Percentiles rank a stretch among this genome's conserved stretches.
Conservation (phyloP, 768 basidiomycete genomes). For the Chlorophyllum brunneum region DNA sequence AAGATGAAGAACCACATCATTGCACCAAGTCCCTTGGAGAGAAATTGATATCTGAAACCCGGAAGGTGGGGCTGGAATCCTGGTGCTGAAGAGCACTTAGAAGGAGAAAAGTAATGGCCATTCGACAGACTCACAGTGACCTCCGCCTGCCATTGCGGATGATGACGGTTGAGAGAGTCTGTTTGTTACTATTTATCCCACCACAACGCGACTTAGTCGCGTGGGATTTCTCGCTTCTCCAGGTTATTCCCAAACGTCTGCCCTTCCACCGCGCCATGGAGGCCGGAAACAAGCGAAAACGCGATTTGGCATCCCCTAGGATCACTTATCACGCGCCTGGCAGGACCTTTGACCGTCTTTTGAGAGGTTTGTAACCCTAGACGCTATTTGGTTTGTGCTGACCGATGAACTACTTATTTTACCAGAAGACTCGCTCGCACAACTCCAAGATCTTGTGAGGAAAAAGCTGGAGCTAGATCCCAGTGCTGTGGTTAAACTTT, state of each 20-base stretch:
- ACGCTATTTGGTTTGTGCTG: background rate
- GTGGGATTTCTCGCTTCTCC: conserved; percentile 3
- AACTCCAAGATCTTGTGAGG: conserved; percentile 53
- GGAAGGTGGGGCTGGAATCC: conserved; percentile 91
- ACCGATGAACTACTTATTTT: background rate
- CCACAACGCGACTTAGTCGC: conserved; percentile 17
- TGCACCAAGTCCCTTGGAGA: conserved; percentile 84
- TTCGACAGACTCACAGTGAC: conserved; percentile 24
- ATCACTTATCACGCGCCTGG: conserved; percentile 41
- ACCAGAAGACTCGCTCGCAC: conserved; percentile 58
- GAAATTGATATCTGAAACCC: conserved; percentile 67
- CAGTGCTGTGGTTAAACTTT: conserved; percentile 31
- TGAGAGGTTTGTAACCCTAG: conserved; percentile 37
- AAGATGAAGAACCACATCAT: conserved; percentile 99
- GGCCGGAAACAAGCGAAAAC: conserved; percentile 38
- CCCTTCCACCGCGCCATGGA: conserved; percentile 31
- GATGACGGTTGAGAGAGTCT: conserved; percentile 18
- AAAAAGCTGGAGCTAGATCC: conserved; percentile 53
- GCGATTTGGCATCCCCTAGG: conserved; percentile 34
- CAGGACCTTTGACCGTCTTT: conserved; percentile 49
- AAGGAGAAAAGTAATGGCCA: conserved; percentile 5
- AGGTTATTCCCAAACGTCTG: conserved; percentile 9
- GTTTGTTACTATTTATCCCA: conserved; percentile 32
- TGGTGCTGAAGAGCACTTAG: conserved; percentile 38
- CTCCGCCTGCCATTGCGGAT: conserved; percentile 38